A percentile compares a stretch with the other conserved stretches of the same genome.
phyloP scores from a whole-genome alignment of 75 land plant species.

The Adiantum capillusveneris region DNA sequence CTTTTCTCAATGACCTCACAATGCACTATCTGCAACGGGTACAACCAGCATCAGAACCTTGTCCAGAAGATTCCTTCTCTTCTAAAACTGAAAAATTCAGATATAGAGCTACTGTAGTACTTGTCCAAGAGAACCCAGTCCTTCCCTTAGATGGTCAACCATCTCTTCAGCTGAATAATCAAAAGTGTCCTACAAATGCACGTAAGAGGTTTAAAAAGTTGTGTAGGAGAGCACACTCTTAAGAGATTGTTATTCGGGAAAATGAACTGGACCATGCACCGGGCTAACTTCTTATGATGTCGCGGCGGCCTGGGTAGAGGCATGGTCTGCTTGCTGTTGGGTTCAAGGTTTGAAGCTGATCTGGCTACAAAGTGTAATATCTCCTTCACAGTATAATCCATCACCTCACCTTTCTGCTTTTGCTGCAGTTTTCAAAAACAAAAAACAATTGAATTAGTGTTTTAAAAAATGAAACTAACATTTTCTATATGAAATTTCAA shows the following conservation, averaged over 20 bases:
- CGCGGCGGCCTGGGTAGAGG: conserved; percentile 26
- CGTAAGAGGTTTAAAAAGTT: background rate
- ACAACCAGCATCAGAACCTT: background rate
- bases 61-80: background rate
- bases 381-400: background rate
- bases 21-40: conserved; percentile 64
- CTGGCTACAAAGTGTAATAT: background rate
- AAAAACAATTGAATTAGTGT: too few species aligned
- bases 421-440: too few species aligned
- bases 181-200: conserved; percentile 32
- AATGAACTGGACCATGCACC: conserved; percentile 21
- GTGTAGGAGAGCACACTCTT: too few species aligned
- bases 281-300: conserved; percentile 25
- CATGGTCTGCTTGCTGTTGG: conserved; percentile 7
- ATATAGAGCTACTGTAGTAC: conserved; percentile 15
- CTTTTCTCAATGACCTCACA: conserved; percentile 55
- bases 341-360: background rate
- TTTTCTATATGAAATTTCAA: too few species aligned
- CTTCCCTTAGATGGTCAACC: conserved; percentile 66
- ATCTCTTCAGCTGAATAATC: conserved; percentile 51
- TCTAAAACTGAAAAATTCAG: background rate
- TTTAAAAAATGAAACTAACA: too few species aligned
- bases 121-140: conserved; percentile 76
- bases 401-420: too few species aligned
- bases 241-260: too few species aligned